Conservation (phyloP, 805 yeast genomes). For the Metschnikowia shivogae region DNA sequence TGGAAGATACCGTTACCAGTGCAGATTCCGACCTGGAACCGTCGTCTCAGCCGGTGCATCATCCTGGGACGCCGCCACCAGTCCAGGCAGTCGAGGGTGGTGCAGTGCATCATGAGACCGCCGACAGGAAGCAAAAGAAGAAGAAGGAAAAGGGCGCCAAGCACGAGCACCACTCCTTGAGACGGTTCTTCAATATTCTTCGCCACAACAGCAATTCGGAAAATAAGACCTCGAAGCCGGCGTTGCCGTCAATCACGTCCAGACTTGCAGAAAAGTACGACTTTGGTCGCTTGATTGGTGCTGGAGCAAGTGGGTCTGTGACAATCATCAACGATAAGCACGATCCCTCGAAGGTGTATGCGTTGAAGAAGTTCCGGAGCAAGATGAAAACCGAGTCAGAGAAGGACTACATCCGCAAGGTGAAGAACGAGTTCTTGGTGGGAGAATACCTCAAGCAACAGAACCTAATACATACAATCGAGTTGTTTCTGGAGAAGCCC, state of each 20-base stretch:
- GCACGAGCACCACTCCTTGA: slow-evolving; percentile 31
- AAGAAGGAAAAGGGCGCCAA: slow-evolving; percentile 5
- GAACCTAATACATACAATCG: slow-evolving; percentile 77
- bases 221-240: slow-evolving; percentile 8
- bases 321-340: slow-evolving; percentile 64
- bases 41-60: neutral
- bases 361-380: slow-evolving; percentile 81
- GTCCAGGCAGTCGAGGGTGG: neutral
- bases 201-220: slow-evolving; percentile 21
- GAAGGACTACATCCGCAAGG: slow-evolving; percentile 69
- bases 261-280: slow-evolving; percentile 58
- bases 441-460: slow-evolving; percentile 72
- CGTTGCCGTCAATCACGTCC: slow-evolving; percentile 15
- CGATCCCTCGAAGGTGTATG: slow-evolving; percentile 53
- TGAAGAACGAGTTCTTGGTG: slow-evolving; percentile 75
- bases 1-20: neutral
- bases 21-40: neutral
- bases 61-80: neutral
- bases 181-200: slow-evolving; percentile 51
- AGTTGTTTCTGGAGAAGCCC: slow-evolving; percentile 60
- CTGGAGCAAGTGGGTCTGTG: slow-evolving; percentile 97
- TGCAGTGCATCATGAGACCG: neutral
- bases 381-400: slow-evolving; percentile 59
- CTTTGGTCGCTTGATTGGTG: slow-evolving; percentile 67
- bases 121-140: slow-evolving; percentile 2